phyloP scores from a whole-genome alignment of 2,329 filamentous ascomycete genomes.

The Epichloe uncinata region DNA sequence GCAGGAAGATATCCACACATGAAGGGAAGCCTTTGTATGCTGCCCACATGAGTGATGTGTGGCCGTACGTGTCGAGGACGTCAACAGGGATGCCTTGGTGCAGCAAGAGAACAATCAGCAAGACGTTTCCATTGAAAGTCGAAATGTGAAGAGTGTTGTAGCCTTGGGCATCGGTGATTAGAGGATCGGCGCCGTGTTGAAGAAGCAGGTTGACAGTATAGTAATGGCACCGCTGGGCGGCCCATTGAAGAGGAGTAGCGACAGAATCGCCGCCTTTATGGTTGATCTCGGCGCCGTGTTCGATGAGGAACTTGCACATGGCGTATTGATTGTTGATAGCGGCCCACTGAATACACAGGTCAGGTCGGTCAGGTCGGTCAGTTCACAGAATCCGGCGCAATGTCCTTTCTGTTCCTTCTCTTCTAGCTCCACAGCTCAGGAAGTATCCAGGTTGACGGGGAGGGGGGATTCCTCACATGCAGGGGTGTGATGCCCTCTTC shows the following conservation, averaged over 20 bases:
- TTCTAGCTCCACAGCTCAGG: background rate
- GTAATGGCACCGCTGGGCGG: conserved; percentile 90
- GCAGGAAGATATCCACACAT: conserved; percentile 81
- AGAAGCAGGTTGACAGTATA: conserved; percentile 91
- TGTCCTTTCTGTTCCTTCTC: background rate
- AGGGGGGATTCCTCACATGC: conserved; percentile 49
- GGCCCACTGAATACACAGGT: conserved; percentile 57
- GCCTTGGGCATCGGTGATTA: conserved; percentile 85
- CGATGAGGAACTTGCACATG: conserved; percentile 91
- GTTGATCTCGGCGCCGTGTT: conserved; percentile 77
- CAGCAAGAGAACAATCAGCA: conserved; percentile 75
- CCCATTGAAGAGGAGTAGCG: conserved; percentile 92
- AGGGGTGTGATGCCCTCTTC: conserved; percentile 90
- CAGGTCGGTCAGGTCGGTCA: background rate
- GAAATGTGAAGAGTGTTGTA: conserved; percentile 97
- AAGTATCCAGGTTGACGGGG: background rate
- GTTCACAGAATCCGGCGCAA: background rate
- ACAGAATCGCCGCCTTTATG: conserved; percentile 90
- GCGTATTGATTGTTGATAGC: conserved; percentile 98
- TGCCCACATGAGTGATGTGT: conserved; percentile 96
- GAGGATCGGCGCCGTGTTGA: conserved; percentile 80
- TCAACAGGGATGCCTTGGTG: conserved; percentile 95
- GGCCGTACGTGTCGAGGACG: conserved; percentile 74
- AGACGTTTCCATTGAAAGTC: conserved; percentile 91
- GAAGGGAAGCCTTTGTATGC: conserved; percentile 93